Conservation (phyloP, 169 alveolate genomes). For the Theileria luwenshuni region DNA sequence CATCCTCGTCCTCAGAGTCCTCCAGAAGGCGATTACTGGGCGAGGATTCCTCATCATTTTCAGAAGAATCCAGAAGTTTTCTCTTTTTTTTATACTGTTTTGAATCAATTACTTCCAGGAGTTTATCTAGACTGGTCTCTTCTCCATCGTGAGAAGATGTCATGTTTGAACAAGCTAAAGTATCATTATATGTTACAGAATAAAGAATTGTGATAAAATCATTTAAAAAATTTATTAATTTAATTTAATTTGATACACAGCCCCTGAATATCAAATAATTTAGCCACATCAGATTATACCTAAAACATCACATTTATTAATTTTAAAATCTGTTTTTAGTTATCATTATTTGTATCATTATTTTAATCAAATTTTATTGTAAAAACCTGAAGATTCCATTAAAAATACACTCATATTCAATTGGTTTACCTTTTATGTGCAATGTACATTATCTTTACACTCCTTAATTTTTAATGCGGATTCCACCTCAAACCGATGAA, state of each 20-base stretch:
- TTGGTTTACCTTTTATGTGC: background rate
- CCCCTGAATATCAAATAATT: no score
- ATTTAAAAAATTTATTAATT: no score
- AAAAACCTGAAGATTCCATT: background rate
- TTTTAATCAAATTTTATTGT: no score
- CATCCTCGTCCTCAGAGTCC: slow-evolving; percentile 39
- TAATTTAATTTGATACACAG: no score
- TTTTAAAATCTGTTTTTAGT: background rate
- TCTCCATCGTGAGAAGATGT: background rate
- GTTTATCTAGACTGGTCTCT: slow-evolving; percentile 13
- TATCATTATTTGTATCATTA: background rate
- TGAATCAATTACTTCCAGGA: slow-evolving; percentile 9
- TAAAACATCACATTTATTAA: background rate
- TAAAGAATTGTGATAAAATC: background rate
- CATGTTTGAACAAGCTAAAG: background rate
- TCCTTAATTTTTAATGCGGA: slow-evolving; percentile 6
- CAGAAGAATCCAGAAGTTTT: slow-evolving; percentile 13
- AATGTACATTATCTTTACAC: slow-evolving; percentile 3
- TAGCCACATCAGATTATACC: background rate
- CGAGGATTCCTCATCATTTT: background rate
- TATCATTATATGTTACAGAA: background rate
- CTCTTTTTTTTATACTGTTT: slow-evolving; percentile 20
- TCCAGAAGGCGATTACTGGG: background rate
- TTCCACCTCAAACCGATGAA: background rate
- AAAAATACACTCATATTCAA: background rate